A percentile compares a stretch with the other conserved stretches of the same genome.
phyloP scores from a whole-genome alignment of 1,139 yeast species.

The Yamadazyma spencermartinsiae region DNA sequence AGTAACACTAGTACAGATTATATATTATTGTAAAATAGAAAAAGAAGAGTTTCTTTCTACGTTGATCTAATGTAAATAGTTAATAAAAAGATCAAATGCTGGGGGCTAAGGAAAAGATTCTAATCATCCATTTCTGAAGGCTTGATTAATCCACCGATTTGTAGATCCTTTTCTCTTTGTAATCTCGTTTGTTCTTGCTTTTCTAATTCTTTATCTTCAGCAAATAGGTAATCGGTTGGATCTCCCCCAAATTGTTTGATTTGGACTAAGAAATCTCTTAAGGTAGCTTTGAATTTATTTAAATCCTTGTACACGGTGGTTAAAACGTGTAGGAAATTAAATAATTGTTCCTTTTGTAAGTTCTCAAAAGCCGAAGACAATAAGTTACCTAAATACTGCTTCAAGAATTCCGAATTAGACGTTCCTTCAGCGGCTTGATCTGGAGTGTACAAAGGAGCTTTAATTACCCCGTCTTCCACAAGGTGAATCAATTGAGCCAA shows the following conservation, averaged over 20 bases:
- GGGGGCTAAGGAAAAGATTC: background rate
- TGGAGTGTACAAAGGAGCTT: slow-evolving; percentile 65
- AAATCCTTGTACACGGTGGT: slow-evolving; percentile 73
- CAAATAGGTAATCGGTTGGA: slow-evolving; percentile 87
- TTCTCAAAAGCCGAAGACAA: slow-evolving; percentile 88
- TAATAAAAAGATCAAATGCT: background rate
- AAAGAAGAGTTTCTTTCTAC: background rate
- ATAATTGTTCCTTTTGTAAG: slow-evolving; percentile 78
- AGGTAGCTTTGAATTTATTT: slow-evolving; percentile 73
- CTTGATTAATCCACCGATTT: slow-evolving; percentile 90
- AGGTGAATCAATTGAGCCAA: slow-evolving; percentile 81
- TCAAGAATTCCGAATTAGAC: slow-evolving; percentile 73
- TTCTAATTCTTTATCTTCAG: slow-evolving; percentile 88
- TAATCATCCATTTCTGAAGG: slow-evolving; percentile 93
- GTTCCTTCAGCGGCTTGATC: slow-evolving; percentile 85
- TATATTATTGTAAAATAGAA: background rate
- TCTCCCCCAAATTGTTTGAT: slow-evolving; percentile 96
- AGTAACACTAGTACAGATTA: background rate
- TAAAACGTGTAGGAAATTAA: slow-evolving; percentile 77
- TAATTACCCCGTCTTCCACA: slow-evolving; percentile 74
- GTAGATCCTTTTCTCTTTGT: slow-evolving; percentile 80
- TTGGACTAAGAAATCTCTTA: slow-evolving; percentile 95
- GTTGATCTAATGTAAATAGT: background rate
- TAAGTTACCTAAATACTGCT: slow-evolving; percentile 80
- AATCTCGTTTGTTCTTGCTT: slow-evolving; percentile 62